Conservation (phyloP, 352 stramenopile genomes). For the Pythium sukuiense region DNA sequence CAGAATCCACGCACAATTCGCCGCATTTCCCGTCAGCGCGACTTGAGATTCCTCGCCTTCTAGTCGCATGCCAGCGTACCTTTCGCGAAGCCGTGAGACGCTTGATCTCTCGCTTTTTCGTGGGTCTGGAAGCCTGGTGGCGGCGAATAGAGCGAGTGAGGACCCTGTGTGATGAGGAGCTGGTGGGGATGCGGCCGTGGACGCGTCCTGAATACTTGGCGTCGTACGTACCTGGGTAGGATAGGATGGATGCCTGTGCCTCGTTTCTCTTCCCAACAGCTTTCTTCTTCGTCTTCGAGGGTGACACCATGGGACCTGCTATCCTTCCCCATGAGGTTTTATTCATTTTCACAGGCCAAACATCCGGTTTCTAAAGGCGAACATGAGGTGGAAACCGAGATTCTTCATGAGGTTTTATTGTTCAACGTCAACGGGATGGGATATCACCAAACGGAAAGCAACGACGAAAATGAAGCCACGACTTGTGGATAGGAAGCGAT, state of each 20-base stretch:
- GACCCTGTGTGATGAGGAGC: neutral
- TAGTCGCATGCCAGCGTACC: neutral
- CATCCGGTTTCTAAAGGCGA: neutral
- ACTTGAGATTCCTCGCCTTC: conserved; percentile 4
- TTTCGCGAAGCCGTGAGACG: neutral
- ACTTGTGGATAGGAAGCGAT: conserved; percentile 17
- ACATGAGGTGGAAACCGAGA: neutral
- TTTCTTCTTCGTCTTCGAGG: conserved; percentile 25
- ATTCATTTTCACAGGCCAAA: conserved; percentile 16
- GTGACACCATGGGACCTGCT: conserved; percentile 15
- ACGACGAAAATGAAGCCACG: conserved; percentile 20
- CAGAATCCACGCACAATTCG: neutral
- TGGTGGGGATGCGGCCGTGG: neutral
- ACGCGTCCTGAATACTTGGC: neutral
- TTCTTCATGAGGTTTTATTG: conserved; percentile 14
- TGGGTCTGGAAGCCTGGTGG: neutral
- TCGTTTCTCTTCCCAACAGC: conserved; percentile 11
- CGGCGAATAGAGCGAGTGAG: neutral
- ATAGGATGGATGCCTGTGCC: neutral
- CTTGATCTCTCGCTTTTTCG: neutral
- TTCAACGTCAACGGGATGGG: conserved; percentile 5
- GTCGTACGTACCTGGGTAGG: neutral
- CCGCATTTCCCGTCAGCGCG: neutral
- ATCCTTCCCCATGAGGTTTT: conserved; percentile 20
- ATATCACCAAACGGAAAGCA: neutral